phyloP scores from a whole-genome alignment of 1,284 basidiomycete species.

The Tilletia indica region DNA sequence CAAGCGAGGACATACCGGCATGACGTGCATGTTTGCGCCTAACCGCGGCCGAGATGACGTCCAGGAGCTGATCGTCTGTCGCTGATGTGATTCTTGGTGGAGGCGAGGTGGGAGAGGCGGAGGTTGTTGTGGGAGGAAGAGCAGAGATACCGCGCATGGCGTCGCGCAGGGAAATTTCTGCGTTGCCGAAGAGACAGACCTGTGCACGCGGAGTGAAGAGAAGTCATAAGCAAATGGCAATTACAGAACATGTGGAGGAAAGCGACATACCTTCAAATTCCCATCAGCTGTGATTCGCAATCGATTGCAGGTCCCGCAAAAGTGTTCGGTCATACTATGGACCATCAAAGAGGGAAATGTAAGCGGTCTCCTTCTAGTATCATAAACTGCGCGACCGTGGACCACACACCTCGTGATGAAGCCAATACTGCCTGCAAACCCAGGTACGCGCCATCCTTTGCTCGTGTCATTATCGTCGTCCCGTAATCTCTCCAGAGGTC shows the following conservation, averaged over 20 bases:
- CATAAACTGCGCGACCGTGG: background rate
- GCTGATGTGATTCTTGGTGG: constrained; percentile 22
- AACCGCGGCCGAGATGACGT: constrained; percentile 69
- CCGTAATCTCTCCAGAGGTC: constrained; percentile 40
- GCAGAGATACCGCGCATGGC: constrained; percentile 61
- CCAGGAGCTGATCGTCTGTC: constrained; percentile 66
- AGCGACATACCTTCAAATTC: constrained; percentile 70
- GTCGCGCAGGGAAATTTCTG: constrained; percentile 77
- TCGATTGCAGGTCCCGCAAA: constrained; percentile 80
- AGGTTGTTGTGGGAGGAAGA: constrained; percentile 21
- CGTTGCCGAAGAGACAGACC: constrained; percentile 75
- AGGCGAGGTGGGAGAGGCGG: background rate
- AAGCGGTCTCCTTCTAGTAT: too few relatives aligned
- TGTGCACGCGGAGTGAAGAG: background rate
- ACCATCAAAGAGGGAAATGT: background rate
- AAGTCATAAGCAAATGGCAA: constrained; percentile 1
- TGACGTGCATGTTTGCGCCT: constrained; percentile 78
- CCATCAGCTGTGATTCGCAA: constrained; percentile 82
- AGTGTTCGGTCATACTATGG: constrained; percentile 70
- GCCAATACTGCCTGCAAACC: constrained; percentile 71
- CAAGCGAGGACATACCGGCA: constrained; percentile 57
- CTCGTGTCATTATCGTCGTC: constrained; percentile 76
- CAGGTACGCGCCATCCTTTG: constrained; percentile 73
- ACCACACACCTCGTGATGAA: constrained; percentile 64
- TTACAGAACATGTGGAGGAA: constrained; percentile 10